Evolutionary conservation across 1,284 basidiomycete genomes (phyloP), one percentile per base, ranked within the genome.

Genomic region (Papiliotrema terrestris): DNA sequence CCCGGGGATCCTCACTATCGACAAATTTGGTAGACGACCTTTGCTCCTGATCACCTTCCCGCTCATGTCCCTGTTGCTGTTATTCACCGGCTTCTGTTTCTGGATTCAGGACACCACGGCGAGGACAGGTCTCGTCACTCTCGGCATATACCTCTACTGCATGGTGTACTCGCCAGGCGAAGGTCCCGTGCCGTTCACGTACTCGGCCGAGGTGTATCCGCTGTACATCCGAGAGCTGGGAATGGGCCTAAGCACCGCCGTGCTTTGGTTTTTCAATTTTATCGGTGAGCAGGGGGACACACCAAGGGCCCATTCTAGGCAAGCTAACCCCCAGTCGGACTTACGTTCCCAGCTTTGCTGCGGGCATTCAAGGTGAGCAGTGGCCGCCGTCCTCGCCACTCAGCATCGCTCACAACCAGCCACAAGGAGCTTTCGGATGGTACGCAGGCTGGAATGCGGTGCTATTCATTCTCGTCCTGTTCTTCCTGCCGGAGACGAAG

Each of bases 141-240:
- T 29, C 8, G 44, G 36, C 17, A 46, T 60, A 39, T 65, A 64
- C 56, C 19, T 67, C 83, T 86, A 61, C 59, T 55, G 58, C 47
- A 56, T 57, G 22, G 60, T 63, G 49, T 70, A 70, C 58, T 64
- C 61, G 2, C 55, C 60, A 2, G 86, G 86, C 22, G 86, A 87
- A 72, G 88, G 89, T 0, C 89, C 89, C 4, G 88, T 90, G 2
- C 87, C 87, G 0, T 73, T 72, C 58, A 62, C 61, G 1, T 80
- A 81, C 66, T 76, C 75, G 5, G 78, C 80, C 39, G 78, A 80
- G 64, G 79, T 76, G 6, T 80, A 78, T 73, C 78, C 78, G 35
- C 67, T 80, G 4, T 70, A 70, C 36, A 71, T 77, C 36, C 74
- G 79, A 51, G 79, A 82, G 60, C 62, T 77, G 47, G 80, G 79